A percentile compares a stretch with the other conserved stretches of the same genome.
phyloP scores from a whole-genome alignment of 2,329 filamentous ascomycete genomes.

The Botrytis aclada region DNA sequence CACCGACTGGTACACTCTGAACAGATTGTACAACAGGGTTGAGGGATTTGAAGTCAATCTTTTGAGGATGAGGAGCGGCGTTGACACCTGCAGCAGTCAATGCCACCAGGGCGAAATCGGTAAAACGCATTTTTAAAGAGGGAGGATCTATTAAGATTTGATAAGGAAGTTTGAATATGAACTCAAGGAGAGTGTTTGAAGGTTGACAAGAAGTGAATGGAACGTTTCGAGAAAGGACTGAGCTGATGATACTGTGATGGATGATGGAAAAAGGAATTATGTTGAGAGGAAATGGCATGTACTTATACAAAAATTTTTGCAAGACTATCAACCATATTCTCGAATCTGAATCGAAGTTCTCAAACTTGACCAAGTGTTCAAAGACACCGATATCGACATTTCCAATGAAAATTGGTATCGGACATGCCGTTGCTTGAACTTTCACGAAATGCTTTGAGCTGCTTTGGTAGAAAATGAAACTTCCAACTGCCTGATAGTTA shows the following conservation, averaged over 20 bases:
- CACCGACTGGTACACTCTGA: background rate
- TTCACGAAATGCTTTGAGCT: background rate
- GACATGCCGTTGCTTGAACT: background rate
- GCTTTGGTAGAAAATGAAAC: background rate
- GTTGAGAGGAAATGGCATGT: background rate
- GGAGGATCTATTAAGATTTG: background rate
- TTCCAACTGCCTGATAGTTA: background rate
- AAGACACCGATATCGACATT: background rate
- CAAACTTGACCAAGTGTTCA: background rate
- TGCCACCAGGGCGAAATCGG: background rate
- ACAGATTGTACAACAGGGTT: background rate
- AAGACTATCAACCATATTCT: background rate
- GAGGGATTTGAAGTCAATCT: background rate
- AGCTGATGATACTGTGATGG: background rate
- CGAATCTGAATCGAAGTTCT: background rate
- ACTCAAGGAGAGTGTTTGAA: background rate
- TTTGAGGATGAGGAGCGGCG: background rate
- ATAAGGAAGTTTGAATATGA: background rate
- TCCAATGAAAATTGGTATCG: background rate
- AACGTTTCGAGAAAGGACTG: background rate
- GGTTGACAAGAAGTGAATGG: background rate
- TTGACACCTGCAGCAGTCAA: constrained; percentile 1
- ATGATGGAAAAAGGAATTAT: background rate
- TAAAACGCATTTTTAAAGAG: constrained; percentile 1
- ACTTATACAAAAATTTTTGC: background rate